These are phyloP conservation scores for Salix koriyanagi DNA, from an alignment of 345 rosid genomes.

Conservation along the genomic window DNA sequence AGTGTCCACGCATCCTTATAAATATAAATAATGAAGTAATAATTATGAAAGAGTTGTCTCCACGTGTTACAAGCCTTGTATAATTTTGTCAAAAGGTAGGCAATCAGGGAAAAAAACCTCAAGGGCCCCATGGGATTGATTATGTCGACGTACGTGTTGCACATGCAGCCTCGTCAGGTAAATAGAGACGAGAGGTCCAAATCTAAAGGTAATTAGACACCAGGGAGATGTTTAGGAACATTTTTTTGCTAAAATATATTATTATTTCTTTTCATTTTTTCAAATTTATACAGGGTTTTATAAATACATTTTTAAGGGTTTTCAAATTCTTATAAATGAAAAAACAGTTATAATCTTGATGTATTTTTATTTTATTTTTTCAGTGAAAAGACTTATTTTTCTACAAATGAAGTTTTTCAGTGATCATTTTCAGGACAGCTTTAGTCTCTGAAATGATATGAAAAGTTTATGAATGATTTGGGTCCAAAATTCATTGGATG, in stretches of 20 bases:
- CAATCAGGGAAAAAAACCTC: neutral
- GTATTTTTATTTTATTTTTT: too few species aligned
- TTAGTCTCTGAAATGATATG: neutral
- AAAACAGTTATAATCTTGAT: too few species aligned
- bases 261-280: too few species aligned
- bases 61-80: neutral
- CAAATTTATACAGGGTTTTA: too few species aligned
- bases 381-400: too few species aligned
- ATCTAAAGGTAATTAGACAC: neutral
- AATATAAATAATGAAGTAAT: too few species aligned
- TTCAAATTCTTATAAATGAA: too few species aligned
- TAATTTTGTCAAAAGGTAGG: neutral
- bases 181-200: neutral
- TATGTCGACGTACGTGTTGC: neutral
- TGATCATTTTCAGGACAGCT: neutral
- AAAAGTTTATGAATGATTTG: slow-evolving; percentile 13
- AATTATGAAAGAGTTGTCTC: neutral
- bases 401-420: too few species aligned
- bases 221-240: too few species aligned
- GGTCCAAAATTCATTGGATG: slow-evolving; percentile 12
- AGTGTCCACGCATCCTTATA: neutral
- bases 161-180: neutral
- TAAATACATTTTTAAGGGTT: too few species aligned
- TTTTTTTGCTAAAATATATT: too few species aligned
- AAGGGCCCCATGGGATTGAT: neutral